Conservation (phyloP, 1,284 basidiomycete genomes). For the Xanthoconium separans region DNA sequence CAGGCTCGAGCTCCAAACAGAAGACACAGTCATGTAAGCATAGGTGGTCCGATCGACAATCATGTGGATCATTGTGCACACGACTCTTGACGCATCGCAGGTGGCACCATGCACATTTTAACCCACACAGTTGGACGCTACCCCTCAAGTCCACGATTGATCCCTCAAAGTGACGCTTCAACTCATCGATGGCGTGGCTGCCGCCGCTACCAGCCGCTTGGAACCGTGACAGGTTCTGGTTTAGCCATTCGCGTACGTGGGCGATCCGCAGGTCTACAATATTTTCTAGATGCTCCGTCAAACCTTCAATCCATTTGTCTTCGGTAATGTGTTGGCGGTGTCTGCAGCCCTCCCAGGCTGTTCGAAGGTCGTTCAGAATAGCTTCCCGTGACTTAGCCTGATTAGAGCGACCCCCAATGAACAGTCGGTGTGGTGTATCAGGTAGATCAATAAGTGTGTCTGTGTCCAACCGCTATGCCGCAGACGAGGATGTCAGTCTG, state of each 20-base stretch:
- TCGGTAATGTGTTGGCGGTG: constrained; percentile 37
- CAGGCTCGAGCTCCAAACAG: constrained; percentile 36
- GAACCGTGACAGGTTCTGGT: constrained; percentile 48
- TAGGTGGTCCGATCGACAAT: constrained; percentile 48
- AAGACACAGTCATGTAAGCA: constrained; percentile 48
- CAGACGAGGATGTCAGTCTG: neutral
- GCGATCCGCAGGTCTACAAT: constrained; percentile 42
- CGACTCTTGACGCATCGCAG: constrained; percentile 46
- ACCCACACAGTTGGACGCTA: constrained; percentile 48
- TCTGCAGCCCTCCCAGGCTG: constrained; percentile 32
- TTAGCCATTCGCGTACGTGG: constrained; percentile 51
- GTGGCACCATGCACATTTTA: constrained; percentile 46
- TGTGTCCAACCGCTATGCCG: constrained; percentile 49
- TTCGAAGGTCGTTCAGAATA: constrained; percentile 29
- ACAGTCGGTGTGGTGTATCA: constrained; percentile 40
- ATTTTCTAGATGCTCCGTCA: constrained; percentile 39
- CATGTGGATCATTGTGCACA: constrained; percentile 46
- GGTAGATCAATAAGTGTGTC: constrained; percentile 37
- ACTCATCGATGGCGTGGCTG: constrained; percentile 42
- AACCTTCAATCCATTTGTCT: constrained; percentile 38
- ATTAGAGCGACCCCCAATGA: constrained; percentile 27
- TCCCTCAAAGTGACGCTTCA: constrained; percentile 45
- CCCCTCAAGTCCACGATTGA: constrained; percentile 43
- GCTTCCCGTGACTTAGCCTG: constrained; percentile 32
- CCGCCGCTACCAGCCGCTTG: constrained; percentile 18